Evolutionary conservation across 805 yeast species (phyloP).

Genomic region (Metschnikowia dekortorum): DNA sequence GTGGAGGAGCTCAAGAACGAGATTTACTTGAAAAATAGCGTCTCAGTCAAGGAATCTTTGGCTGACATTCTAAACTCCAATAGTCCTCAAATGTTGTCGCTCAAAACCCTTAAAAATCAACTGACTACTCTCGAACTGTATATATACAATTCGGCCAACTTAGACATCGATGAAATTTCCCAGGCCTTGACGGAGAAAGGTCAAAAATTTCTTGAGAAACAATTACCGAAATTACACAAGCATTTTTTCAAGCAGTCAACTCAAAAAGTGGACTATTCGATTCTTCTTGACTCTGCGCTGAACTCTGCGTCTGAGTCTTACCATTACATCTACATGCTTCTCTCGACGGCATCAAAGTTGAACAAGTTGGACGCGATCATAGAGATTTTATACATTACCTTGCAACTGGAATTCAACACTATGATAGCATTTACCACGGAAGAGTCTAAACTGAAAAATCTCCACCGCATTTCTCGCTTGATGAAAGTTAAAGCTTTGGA

Average conservation of each 20-base stretch:
- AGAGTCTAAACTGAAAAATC: constrained; percentile 57
- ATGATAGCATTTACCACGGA: constrained; percentile 59
- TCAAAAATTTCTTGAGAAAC: constrained; percentile 24
- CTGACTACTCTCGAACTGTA: constrained; percentile 49
- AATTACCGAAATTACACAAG: constrained; percentile 26
- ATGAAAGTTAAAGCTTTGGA: constrained; percentile 30
- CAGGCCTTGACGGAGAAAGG: constrained; percentile 29
- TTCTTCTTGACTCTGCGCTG: constrained; percentile 28
- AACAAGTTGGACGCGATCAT: constrained; percentile 58
- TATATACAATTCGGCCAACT: constrained; percentile 51
- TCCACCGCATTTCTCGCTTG: constrained; percentile 28
- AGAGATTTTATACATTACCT: constrained; percentile 48
- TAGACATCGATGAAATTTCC: constrained; percentile 51
- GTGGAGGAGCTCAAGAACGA: constrained; percentile 74
- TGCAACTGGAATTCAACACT: constrained; percentile 59
- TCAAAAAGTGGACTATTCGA: constrained; percentile 24
- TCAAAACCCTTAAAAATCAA: constrained; percentile 28
- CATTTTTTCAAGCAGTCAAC: constrained; percentile 17
- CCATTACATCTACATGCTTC: constrained; percentile 47
- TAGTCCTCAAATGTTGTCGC: constrained; percentile 35
- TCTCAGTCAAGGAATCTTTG: constrained; percentile 12
- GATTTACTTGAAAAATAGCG: constrained; percentile 48
- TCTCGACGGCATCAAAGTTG: constrained; percentile 55
- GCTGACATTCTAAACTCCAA: constrained; percentile 18
- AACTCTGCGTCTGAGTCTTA: constrained; percentile 40